Percentiles rank a stretch among this genome's conserved stretches.
Conservation (phyloP, 1,284 basidiomycete genomes). For the Coriolopsis trogii region DNA sequence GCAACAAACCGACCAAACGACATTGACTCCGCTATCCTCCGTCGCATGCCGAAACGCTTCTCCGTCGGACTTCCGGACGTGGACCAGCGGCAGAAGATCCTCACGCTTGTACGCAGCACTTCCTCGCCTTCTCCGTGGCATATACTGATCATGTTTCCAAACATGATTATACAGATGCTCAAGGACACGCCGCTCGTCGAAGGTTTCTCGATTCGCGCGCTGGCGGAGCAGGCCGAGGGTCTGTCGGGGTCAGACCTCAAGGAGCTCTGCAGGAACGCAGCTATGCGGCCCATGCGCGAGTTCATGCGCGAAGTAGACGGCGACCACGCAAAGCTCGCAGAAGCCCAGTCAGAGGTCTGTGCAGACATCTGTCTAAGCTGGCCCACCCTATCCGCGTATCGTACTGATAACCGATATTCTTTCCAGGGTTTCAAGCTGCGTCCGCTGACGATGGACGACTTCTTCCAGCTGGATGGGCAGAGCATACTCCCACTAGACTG, state of each 20-base stretch:
- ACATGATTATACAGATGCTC: conserved; percentile 70
- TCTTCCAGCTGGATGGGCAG: conserved; percentile 61
- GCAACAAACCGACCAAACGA: conserved; percentile 96
- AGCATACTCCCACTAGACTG: conserved; percentile 27
- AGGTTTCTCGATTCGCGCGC: conserved; percentile 62
- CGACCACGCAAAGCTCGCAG: conserved; percentile 53
- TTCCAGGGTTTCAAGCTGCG: conserved; percentile 77
- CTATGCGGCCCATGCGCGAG: conserved; percentile 91
- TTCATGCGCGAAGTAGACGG: conserved; percentile 70
- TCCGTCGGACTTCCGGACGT: conserved; percentile 83
- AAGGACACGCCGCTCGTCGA: conserved; percentile 73
- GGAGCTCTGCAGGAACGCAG: conserved; percentile 93
- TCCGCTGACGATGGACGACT: conserved; percentile 71
- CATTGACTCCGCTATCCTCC: conserved; percentile 94
- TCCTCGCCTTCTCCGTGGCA: too few species aligned
- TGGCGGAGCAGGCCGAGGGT: conserved; percentile 80
- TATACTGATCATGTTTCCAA: too few species aligned
- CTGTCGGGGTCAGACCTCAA: conserved; percentile 91
- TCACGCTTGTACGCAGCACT: conserved; percentile 67
- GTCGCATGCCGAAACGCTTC: conserved; percentile 99
- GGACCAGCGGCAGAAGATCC: conserved; percentile 86
- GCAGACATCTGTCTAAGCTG: background rate
- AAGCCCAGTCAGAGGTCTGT: conserved; percentile 56
- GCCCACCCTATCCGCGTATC: background rate
- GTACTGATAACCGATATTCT: background rate